Conservation (phyloP, 2,329 filamentous ascomycete species). For the Fusarium sp. region DNA sequence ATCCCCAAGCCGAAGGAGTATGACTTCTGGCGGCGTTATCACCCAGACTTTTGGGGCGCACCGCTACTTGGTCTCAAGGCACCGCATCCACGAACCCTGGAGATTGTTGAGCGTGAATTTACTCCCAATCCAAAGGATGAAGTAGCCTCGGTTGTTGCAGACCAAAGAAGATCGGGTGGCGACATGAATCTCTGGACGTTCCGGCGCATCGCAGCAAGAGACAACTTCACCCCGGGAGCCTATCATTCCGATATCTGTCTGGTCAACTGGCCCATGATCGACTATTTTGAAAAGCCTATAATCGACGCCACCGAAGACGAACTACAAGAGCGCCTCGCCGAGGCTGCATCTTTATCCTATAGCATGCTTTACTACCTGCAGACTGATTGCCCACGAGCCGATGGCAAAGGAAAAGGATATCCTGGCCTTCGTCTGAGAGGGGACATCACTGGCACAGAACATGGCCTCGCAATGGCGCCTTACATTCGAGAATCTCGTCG, state of each 20-base stretch:
- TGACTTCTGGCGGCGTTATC: constrained; percentile 39
- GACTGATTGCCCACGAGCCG: constrained; percentile 41
- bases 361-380: constrained; percentile 45
- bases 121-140: constrained; percentile 43
- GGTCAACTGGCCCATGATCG: constrained; percentile 46
- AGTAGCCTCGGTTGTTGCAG: constrained; percentile 35
- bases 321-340: constrained; percentile 23
- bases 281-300: constrained; percentile 45
- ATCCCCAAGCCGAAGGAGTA: constrained; percentile 38
- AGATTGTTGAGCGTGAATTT: constrained; percentile 44
- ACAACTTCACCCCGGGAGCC: constrained; percentile 38
- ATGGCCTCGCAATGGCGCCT: constrained; percentile 44
- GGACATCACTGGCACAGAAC: constrained; percentile 42
- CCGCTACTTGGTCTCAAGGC: constrained; percentile 39
- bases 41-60: constrained; percentile 43
- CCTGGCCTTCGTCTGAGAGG: constrained; percentile 42
- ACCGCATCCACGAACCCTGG: constrained; percentile 41
- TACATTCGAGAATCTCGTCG: constrained; percentile 43
- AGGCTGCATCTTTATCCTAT: constrained; percentile 39
- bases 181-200: constrained; percentile 46
- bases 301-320: constrained; percentile 39
- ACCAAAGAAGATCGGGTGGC: constrained; percentile 41
- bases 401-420: constrained; percentile 38
- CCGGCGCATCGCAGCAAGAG: constrained; percentile 37
- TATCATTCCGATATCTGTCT: constrained; percentile 43